Base-by-base conservation (phyloP, 768 basidiomycete genomes). In the Boletus edulis region DNA sequence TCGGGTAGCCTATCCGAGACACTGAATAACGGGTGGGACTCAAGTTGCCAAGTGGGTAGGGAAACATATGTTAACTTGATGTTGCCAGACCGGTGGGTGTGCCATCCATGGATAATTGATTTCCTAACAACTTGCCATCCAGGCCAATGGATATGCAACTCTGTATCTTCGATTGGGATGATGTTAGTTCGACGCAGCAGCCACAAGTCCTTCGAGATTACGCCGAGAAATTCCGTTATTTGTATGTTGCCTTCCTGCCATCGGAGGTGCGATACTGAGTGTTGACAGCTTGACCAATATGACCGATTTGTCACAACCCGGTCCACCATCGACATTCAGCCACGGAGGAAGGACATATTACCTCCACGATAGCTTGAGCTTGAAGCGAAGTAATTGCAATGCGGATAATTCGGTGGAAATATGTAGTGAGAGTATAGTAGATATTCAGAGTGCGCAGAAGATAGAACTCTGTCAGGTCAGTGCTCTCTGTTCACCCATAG, bases 61-160 rank as follows among this genome's bases (percentile, higher is more conserved):
- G 75, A 78, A 58, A 67, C 61, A 37, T 67, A 59, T 9, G 29
- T 84, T 34, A 76, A 84, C 63, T 43, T 86, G 18, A 72, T 84
- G 75, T 69, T 85, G 60, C 84, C 84, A 39, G 78, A 84, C 62
- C 76, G 83, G 85, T 83, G 47, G 54, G 63, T 61, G 18, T 43
- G 17, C 18, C 32, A 34, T 51, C n/a, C 8, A 20, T 42, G 39
- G 37, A 38, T 35, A n/a, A 10, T 38, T 40, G 20, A 22, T 31
- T 47, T 34, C 15, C 51, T 62, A 45, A 62, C 42, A 34, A 42
- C 41, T 42, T 49, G 35, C 22, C 9, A 31, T 47, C 49, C 55
- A 86, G 84, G 22, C 77, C 81, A 13, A 76, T 84, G 74, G 86
- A 88, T 62, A 61, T 86, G 34, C 82, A 76, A 31, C 71, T 88